Evolutionary conservation across 306 rosid genomes (phyloP), one percentile per base, ranked within the genome.

Genomic region (Rosa chinensis): DNA sequence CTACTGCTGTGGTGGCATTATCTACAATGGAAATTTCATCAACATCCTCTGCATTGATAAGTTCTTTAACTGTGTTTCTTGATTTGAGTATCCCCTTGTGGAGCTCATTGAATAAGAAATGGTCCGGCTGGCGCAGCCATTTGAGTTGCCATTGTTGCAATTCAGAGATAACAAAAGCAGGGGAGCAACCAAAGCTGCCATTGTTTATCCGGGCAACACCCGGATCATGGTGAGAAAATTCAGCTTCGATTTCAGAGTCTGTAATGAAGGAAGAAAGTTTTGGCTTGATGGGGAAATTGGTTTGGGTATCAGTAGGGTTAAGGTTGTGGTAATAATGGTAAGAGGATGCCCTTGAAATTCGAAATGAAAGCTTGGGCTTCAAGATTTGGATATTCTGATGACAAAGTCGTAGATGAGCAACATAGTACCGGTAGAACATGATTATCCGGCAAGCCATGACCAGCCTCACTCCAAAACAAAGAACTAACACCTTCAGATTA

Each of bases 1-100:
- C 89, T 11, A 88, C 91, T 39, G 97, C 93, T 5, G 93, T 88
- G 85, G 92, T 86, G 86, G 91, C 90, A 84, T 91, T 91, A 37
- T 91, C 97, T 17, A 89, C 89, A 53, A 88, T 68, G 2, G 92
- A 75, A 76, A 91, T 66, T 84, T 89, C 89, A 12, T 89, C 92
- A 6, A 86, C 82, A 50, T 80, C 81, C 1, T 77, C 53, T 0
- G 97, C 92, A 82, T 86, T 88, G 64, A 91, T 83, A 17, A 91
- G 74, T 32, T 73, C 83, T 66, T 84, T 84, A 77, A 91, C 76
- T 3, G 87, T 35, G 49, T 83, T 82, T 12, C 97, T 84, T 0
- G 97, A 85, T 12, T 55, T 76, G 48, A 83, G 79, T 50, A 91
- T 78, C 14, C 85, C 85, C 0, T 59, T 48, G 8, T 66, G 68